These are phyloP conservation scores for Clavispora asparagi DNA, from an alignment of 805 yeast species.

Conservation along the genomic window DNA sequence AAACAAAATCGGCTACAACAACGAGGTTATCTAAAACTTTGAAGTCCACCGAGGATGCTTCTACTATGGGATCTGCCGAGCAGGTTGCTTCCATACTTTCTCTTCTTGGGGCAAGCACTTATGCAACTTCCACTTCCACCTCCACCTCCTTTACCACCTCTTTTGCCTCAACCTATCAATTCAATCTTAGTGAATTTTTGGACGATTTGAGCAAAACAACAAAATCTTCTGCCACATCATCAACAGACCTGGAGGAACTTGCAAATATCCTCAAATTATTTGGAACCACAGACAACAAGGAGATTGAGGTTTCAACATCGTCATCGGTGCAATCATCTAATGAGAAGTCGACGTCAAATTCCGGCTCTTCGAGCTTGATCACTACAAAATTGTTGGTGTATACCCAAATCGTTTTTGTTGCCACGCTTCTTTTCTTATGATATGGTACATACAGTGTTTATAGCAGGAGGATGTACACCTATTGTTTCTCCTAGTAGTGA, in stretches of 20 bases:
- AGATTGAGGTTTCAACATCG: neutral
- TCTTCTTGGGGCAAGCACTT: slow-evolving; percentile 5
- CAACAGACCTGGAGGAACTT: neutral
- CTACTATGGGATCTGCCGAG: slow-evolving; percentile 2
- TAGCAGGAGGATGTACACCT: too few species aligned
- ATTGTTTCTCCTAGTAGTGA: too few species aligned
- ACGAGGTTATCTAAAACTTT: neutral
- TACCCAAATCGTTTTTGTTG: slow-evolving; percentile 4
- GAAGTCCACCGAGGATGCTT: too few species aligned
- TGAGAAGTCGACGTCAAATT: neutral
- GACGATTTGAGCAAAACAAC: slow-evolving; percentile 5
- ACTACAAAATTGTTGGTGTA: slow-evolving; percentile 3
- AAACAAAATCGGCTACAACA: neutral
- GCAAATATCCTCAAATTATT: neutral
- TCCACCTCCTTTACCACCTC: neutral
- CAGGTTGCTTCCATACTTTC: slow-evolving; percentile 13
- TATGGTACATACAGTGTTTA: neutral
- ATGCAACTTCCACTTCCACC: neutral
- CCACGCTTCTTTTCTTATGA: neutral
- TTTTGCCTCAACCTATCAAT: neutral
- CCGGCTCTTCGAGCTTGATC: neutral
- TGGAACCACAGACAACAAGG: neutral
- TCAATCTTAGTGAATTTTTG: slow-evolving; percentile 2
- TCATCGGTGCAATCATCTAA: neutral
- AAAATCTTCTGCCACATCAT: slow-evolving; percentile 1